Evolutionary conservation across 2,329 filamentous ascomycete species (phyloP), one percentile per base, ranked within the genome.

Genomic region (Trichoderma aggressivum): DNA sequence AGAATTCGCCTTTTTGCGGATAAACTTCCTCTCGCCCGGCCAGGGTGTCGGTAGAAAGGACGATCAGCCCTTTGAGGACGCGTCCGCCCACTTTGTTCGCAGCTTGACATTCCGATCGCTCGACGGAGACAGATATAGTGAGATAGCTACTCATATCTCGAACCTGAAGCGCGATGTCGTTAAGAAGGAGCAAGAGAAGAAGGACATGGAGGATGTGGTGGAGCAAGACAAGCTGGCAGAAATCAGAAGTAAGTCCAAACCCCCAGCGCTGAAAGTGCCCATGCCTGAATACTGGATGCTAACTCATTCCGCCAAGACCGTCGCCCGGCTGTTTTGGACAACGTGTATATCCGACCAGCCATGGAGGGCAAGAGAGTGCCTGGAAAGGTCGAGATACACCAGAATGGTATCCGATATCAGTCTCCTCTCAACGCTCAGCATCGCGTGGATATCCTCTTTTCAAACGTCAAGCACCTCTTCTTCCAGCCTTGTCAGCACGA

Each of bases 121-220:
- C 73, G 93, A 98, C 79, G 91, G 94, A 71, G 89, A 94, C 73
- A 90, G 95, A 73, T 94, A 99, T 80, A 91, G 93, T 71, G 93
- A 97, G 77, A 96, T 99, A 75, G 92, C 94, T 14, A 92, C 92
- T 73, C 93, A 97, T 78, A 98, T 99, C 76, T 95, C 94, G 12
- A 96, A 98, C 78, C 91, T 99, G 85, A 97, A 98, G 85, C 97
- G 96, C 79, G 93, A 95, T 75, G 90, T 93, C 6, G 89, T 93
- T 55, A 94, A 97, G 82, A 92, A 94, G 76, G 96, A 99, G 81
- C 94, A 98, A 78, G 95, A 98, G 82, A 98, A 98, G 89, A 99
- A 99, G 84, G 95, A 99, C 76, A 92, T 99, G 92, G 96, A 99
- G 80, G 96, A 99, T 81, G 96, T 99, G 26, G 94, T 99, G 7